These are phyloP conservation scores for Pilasporangium apinafurcum DNA, from an alignment of 352 stramenopile species.

Conservation along the genomic window DNA sequence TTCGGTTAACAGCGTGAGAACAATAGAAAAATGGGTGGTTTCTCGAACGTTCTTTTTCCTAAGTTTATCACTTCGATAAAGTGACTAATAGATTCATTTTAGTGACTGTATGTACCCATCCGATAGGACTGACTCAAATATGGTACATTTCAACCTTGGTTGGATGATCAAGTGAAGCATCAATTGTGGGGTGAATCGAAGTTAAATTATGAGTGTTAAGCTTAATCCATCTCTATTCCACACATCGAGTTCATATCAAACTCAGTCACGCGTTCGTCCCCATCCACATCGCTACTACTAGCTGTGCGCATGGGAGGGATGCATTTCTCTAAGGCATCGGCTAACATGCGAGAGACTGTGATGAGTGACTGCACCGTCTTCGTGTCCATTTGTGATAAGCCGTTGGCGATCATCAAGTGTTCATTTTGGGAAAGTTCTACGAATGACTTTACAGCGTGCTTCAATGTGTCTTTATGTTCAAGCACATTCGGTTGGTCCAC, in stretches of 20 bases:
- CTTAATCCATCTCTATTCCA: not conserved
- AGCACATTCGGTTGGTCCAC: slow-evolving; percentile 19
- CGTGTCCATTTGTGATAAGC: slow-evolving; percentile 8
- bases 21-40: slow-evolving; percentile 2
- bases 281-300: not conserved
- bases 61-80: slow-evolving; percentile 2
- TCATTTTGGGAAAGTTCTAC: slow-evolving; percentile 16
- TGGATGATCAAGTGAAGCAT: no score
- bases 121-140: no score
- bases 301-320: slow-evolving; percentile 5
- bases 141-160: no score
- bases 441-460: slow-evolving; percentile 26
- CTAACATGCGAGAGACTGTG: slow-evolving; percentile 35
- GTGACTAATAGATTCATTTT: not conserved
- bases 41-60: slow-evolving; percentile 32
- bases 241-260: slow-evolving; percentile 22
- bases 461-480: slow-evolving; percentile 22
- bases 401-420: not conserved
- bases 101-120: no score
- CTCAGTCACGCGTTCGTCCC: slow-evolving; percentile 15
- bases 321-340: slow-evolving; percentile 31
- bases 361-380: slow-evolving; percentile 30
- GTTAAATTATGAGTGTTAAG: not conserved
- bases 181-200: not conserved
- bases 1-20: not conserved